These are phyloP conservation scores for Hypoxylon crocopeplum DNA, from an alignment of 495 filamentous ascomycete genomes.

Conservation along the genomic window DNA sequence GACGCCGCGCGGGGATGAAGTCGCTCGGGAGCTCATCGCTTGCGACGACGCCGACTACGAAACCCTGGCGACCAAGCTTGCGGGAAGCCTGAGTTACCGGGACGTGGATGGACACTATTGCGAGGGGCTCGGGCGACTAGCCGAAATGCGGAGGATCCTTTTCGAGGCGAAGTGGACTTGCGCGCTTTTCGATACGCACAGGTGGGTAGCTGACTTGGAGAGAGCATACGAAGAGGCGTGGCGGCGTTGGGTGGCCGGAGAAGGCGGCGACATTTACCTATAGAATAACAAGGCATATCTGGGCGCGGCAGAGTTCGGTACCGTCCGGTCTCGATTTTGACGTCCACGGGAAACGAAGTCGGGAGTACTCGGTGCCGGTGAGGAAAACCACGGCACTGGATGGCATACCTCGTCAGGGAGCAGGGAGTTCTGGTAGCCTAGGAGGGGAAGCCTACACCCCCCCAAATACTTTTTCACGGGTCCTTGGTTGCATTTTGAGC, in stretches of 20 bases:
- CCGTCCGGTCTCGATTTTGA: not conserved
- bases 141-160: slow-evolving; percentile 77
- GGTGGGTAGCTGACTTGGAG: slow-evolving; percentile 94
- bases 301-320: not conserved
- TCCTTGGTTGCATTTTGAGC: slow-evolving; percentile 19
- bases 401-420: slow-evolving; percentile 4
- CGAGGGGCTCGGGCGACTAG: slow-evolving; percentile 69
- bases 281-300: slow-evolving; percentile 24
- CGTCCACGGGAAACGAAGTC: slow-evolving; percentile 4
- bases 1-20: slow-evolving; percentile 66
- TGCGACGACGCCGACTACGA: slow-evolving; percentile 82
- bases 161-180: slow-evolving; percentile 83
- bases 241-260: slow-evolving; percentile 83
- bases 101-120: slow-evolving; percentile 54
- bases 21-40: slow-evolving; percentile 78
- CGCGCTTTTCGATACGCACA: slow-evolving; percentile 85
- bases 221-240: slow-evolving; percentile 87
- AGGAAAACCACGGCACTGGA: slow-evolving; percentile 9
- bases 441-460: not conserved
- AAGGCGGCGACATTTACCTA: slow-evolving; percentile 88
- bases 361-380: not conserved
- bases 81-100: slow-evolving; percentile 68
- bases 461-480: not conserved
- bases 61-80: slow-evolving; percentile 75
- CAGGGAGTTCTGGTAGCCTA: slow-evolving; percentile 18